These are phyloP conservation scores for Allantophomopsis lycopodina DNA, from an alignment of 2,329 filamentous ascomycete species.

Conservation along the genomic window DNA sequence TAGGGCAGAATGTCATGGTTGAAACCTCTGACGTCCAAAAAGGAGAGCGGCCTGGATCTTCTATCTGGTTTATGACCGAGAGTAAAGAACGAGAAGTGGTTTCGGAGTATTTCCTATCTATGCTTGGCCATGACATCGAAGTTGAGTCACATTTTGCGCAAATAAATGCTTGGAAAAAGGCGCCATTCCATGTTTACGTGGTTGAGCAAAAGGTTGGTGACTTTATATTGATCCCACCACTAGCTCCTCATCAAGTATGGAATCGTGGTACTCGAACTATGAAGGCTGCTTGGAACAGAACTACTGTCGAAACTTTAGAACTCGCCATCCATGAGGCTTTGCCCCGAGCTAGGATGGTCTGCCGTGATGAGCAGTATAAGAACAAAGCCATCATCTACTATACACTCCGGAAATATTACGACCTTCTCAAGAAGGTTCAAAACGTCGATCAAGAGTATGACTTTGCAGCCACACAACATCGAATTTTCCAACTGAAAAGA, in stretches of 20 bases:
- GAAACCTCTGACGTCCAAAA: conserved; percentile 64
- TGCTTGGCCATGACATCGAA: conserved; percentile 90
- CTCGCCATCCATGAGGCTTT: conserved; percentile 78
- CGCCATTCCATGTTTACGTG: conserved; percentile 83
- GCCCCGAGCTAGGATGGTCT: conserved; percentile 79
- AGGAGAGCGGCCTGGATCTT: conserved; percentile 73
- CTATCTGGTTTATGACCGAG: conserved; percentile 98
- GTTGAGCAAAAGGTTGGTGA: conserved; percentile 86
- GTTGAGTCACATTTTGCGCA: conserved; percentile 96
- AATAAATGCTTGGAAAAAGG: conserved; percentile 88
- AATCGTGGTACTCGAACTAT: conserved; percentile 91
- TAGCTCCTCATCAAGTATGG: conserved; percentile 96
- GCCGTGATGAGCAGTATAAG: conserved; percentile 96
- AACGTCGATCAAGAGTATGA: conserved; percentile 15
- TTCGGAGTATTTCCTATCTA: conserved; percentile 85
- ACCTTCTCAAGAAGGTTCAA: conserved; percentile 40
- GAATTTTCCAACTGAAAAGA: conserved; percentile 56
- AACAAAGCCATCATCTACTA: conserved; percentile 94
- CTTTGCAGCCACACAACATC: conserved; percentile 23
- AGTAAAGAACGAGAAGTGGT: conserved; percentile 83
- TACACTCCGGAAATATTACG: conserved; percentile 66
- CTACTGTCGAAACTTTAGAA: conserved; percentile 80
- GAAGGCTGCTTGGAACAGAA: conserved; percentile 97
- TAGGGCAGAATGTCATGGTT: conserved; percentile 98
- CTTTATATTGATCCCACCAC: conserved; percentile 82